A percentile compares a stretch with the other conserved stretches of the same genome.
These are phyloP conservation scores for Kwoniella bestiolae DNA, from an alignment of 768 basidiomycete genomes.

Conservation along the genomic window DNA sequence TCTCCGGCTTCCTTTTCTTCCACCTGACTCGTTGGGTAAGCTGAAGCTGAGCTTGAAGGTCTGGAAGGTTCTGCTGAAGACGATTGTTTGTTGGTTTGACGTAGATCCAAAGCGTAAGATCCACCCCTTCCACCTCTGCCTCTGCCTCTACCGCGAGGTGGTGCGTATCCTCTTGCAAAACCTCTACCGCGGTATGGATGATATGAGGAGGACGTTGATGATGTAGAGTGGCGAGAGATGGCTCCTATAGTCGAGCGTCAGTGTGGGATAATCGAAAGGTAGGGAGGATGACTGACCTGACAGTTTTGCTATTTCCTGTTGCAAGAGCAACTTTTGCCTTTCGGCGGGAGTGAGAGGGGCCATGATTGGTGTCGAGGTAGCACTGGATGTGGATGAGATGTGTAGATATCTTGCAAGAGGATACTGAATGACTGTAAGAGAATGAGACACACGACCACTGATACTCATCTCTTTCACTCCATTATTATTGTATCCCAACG, in stretches of 20 bases:
- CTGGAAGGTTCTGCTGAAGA: slow-evolving; percentile 12
- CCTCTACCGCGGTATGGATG: slow-evolving; percentile 36
- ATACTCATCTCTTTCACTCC: too few species aligned
- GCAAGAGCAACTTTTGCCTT: slow-evolving; percentile 49
- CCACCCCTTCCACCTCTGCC: slow-evolving; percentile 29
- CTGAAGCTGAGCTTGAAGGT: slow-evolving; percentile 21
- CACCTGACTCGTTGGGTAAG: neutral
- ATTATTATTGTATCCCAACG: too few species aligned
- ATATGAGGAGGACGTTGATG: slow-evolving; percentile 22
- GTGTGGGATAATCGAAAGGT: neutral
- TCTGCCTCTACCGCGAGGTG: slow-evolving; percentile 25
- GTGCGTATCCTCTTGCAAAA: slow-evolving; percentile 5
- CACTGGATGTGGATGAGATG: neutral
- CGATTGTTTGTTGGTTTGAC: slow-evolving; percentile 22
- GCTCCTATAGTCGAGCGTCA: slow-evolving; percentile 29
- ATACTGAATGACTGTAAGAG: neutral
- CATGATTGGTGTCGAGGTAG: slow-evolving; percentile 7
- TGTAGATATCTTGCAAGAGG: neutral
- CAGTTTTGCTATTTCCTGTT: slow-evolving; percentile 56
- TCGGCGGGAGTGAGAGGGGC: slow-evolving; percentile 34
- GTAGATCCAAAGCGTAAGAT: slow-evolving; percentile 42
- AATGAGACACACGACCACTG: neutral
- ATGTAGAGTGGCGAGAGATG: slow-evolving; percentile 39
- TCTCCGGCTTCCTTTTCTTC: slow-evolving; percentile 36
- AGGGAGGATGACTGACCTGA: slow-evolving; percentile 41